Percentiles rank a stretch among this genome's conserved stretches.
Evolutionary conservation across 1,139 yeast species (phyloP).

Genomic region (Yamadazyma trypodendri): DNA sequence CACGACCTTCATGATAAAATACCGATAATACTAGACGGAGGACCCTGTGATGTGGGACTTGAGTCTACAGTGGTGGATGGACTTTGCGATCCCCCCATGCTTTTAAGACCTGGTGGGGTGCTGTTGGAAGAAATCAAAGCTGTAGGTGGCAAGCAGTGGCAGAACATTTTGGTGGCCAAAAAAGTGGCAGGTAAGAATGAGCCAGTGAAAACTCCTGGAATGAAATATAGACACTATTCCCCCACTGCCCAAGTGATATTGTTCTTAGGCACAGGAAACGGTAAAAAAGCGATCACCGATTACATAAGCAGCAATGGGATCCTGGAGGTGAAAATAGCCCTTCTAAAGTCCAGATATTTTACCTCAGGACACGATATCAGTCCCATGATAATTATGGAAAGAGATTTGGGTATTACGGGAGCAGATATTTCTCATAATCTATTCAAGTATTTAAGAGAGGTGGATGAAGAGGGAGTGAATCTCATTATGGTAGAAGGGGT

Average conservation of each 20-base stretch:
- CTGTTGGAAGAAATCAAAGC: constrained; percentile 68
- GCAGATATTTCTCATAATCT: constrained; percentile 69
- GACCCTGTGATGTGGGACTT: constrained; percentile 84
- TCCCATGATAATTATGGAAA: constrained; percentile 28
- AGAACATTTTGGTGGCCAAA: constrained; percentile 59
- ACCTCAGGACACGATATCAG: constrained; percentile 21
- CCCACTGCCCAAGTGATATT: constrained; percentile 82
- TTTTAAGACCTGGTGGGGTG: constrained; percentile 92
- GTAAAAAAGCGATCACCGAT: constrained; percentile 26
- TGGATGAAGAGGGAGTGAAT: constrained; percentile 64
- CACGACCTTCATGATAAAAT: constrained; percentile 76
- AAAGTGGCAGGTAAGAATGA: constrained; percentile 65
- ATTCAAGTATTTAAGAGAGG: constrained; percentile 68
- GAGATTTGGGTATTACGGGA: constrained; percentile 57
- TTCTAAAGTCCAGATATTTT: constrained; percentile 45
- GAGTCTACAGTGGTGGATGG: constrained; percentile 96
- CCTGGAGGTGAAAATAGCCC: constrained; percentile 36
- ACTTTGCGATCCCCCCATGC: constrained; percentile 75
- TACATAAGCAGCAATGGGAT: constrained; percentile 23
- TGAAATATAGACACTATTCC: constrained; percentile 95
- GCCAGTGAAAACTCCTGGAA: constrained; percentile 90
- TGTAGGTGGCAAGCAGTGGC: constrained; percentile 69
- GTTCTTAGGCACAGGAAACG: constrained; percentile 54
- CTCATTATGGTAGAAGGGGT: constrained; percentile 75
- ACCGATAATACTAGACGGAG: constrained; percentile 90